Percentiles rank a stretch among this genome's conserved stretches.
Evolutionary conservation across 2,329 filamentous ascomycete genomes (phyloP).

Genomic region (Uncinocarpus reesii): DNA sequence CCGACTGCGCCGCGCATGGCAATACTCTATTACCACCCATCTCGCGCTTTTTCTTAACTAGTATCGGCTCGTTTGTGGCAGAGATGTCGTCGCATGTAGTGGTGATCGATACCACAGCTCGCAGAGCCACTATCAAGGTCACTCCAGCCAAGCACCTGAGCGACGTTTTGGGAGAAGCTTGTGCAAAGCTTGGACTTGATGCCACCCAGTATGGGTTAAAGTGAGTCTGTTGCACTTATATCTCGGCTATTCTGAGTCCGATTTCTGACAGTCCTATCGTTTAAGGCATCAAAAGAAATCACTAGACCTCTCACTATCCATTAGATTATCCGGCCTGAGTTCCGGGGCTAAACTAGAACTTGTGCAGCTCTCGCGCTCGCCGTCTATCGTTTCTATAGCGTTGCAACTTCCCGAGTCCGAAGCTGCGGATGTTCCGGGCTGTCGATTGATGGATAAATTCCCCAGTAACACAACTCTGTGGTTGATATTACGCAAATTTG

Average conservation of each 20-base stretch:
- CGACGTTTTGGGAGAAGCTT: slow-evolving; percentile 80
- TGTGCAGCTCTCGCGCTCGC: slow-evolving; percentile 73
- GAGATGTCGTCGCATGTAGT: slow-evolving; percentile 78
- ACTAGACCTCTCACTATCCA: slow-evolving; percentile 73
- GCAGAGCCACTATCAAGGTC: slow-evolving; percentile 72
- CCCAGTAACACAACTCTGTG: slow-evolving; percentile 80
- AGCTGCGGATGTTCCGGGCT: slow-evolving; percentile 50
- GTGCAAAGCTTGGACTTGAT: slow-evolving; percentile 64
- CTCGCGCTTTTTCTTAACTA: not conserved
- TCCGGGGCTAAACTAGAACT: slow-evolving; percentile 89
- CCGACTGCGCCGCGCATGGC: slow-evolving; percentile 15
- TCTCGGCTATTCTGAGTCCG: not conserved
- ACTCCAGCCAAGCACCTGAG: slow-evolving; percentile 68
- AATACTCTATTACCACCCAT: not conserved
- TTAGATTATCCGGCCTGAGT: slow-evolving; percentile 69
- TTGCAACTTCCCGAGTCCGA: slow-evolving; percentile 70
- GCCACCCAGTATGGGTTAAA: slow-evolving; percentile 71
- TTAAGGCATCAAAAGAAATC: slow-evolving; percentile 71
- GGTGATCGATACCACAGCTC: slow-evolving; percentile 70
- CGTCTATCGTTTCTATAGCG: slow-evolving; percentile 78
- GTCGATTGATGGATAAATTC: slow-evolving; percentile 71
- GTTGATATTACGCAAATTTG: slow-evolving; percentile 82
- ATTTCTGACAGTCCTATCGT: not conserved
- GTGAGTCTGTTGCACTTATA: slow-evolving; percentile 39
- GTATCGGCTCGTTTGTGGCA: slow-evolving; percentile 17